Evolutionary conservation across 371 early-diverging fungal genomes (phyloP), one percentile per base, ranked within the genome.

Genomic region (Fennellomyces sp.): DNA sequence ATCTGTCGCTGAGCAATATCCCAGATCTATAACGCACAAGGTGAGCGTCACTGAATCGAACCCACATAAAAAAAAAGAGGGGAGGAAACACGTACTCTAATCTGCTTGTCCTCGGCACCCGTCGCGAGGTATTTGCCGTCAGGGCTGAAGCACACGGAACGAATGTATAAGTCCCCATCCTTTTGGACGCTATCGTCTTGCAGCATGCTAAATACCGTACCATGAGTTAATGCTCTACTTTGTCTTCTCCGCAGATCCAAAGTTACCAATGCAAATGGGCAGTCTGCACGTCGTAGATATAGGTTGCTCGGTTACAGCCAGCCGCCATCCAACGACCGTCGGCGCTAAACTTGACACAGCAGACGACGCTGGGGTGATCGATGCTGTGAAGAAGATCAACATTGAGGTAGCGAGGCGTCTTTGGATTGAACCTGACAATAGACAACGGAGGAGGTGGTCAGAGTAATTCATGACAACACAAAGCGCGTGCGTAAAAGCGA

Each of bases 121-220:
- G 99, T 96, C 11, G 98, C 99, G 29, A 99, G 82, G 61, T 75
- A 91, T 50, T 84, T 88, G 56, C 93, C 92, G 70, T 97, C 97
- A 15, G 97, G 96, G 63, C 96, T 95, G 67, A 99, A 99, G 73
- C 94, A 94, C 27, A 98, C 97, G 5, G 96, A 91, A 21, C 98
- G 91, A 68, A 98, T 94, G 65, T 98, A 98, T 35, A 96, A 73
- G 75, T 97, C 97, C 6, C 76, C 75, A 57, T 91, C 88, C 58
- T 85, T 87, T 52, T 86, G 82, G 6, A 85, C 89, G 25, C 69
- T 81, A 41, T 92, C 91, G 67, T 95, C 95, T 19, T 85, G 82
- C 36, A 96, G 79, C 19, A 87, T 84, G 65, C 91, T 91, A 55
- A 1, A 60, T 39, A n/a, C n/a, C n/a, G n/a, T n/a, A n/a, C n/a